Evolutionary conservation across 2,329 filamentous ascomycete genomes (phyloP).

Genomic region (Magnaporthales sp.): DNA sequence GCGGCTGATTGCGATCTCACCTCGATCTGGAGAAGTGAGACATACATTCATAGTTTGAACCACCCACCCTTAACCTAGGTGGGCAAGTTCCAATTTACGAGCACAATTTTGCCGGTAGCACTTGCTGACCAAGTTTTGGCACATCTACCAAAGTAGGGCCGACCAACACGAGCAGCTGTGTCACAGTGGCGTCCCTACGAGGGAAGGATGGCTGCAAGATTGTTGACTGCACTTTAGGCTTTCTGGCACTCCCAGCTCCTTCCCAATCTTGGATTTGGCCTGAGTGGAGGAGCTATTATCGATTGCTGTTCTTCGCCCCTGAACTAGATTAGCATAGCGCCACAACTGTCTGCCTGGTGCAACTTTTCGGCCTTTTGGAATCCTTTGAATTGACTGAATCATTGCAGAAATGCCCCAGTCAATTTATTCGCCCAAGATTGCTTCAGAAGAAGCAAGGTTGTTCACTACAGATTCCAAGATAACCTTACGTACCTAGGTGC

Average conservation of each 20-base stretch:
- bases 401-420: background rate
- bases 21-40: background rate
- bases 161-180: background rate
- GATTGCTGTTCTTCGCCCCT: background rate
- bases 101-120: background rate
- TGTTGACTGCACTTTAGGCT: background rate
- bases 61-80: too few species aligned
- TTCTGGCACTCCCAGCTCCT: background rate
- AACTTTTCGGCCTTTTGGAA: background rate
- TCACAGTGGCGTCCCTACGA: background rate
- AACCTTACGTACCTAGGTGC: background rate
- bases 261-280: too few species aligned
- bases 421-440: background rate
- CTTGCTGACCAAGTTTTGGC: background rate
- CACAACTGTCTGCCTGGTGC: background rate
- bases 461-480: background rate
- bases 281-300: too few species aligned
- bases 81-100: too few species aligned
- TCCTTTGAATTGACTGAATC: background rate
- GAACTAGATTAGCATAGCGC: background rate
- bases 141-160: background rate
- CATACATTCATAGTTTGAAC: background rate
- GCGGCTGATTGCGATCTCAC: background rate
- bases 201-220: background rate
- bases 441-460: background rate